Conservation (phyloP, 2,329 filamentous ascomycete genomes). For the Orbilia javanica region DNA sequence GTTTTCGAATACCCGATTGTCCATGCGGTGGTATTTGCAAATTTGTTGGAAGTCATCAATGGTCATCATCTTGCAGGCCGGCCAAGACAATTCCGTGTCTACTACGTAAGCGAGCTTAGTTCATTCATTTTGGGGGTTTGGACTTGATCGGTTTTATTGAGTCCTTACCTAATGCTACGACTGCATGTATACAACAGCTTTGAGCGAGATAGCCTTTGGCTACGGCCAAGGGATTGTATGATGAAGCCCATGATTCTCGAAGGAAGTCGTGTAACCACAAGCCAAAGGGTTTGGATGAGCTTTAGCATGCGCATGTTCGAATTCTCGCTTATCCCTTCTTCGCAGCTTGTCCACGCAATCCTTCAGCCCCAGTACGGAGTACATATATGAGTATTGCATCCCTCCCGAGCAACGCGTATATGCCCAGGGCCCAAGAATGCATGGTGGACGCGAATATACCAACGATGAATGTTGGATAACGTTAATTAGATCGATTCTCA, state of each 20-base stretch:
- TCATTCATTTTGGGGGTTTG: background rate
- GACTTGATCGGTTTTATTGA: background rate
- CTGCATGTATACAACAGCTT: background rate
- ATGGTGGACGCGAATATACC: background rate
- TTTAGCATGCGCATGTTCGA: background rate
- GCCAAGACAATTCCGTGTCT: background rate
- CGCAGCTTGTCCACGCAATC: background rate
- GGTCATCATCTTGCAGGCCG: conserved; percentile 12
- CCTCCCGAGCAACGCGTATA: background rate
- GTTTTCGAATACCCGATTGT: background rate
- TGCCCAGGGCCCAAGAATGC: conserved; percentile 15
- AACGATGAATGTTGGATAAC: background rate
- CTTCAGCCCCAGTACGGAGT: background rate
- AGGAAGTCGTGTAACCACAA: background rate
- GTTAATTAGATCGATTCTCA: background rate
- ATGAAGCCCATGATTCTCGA: background rate
- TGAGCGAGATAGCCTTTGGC: too few relatives aligned
- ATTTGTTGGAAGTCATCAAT: conserved; percentile 14
- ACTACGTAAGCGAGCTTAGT: conserved; percentile 9
- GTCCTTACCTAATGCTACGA: conserved; percentile 3
- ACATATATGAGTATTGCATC: too few relatives aligned
- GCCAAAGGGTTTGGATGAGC: too few relatives aligned
- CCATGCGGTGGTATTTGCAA: background rate
- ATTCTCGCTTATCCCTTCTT: background rate
- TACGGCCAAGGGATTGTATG: background rate